Base-by-base conservation (phyloP, 192 early-diverging fungal genomes). In the Coemansia sp. region DNA sequence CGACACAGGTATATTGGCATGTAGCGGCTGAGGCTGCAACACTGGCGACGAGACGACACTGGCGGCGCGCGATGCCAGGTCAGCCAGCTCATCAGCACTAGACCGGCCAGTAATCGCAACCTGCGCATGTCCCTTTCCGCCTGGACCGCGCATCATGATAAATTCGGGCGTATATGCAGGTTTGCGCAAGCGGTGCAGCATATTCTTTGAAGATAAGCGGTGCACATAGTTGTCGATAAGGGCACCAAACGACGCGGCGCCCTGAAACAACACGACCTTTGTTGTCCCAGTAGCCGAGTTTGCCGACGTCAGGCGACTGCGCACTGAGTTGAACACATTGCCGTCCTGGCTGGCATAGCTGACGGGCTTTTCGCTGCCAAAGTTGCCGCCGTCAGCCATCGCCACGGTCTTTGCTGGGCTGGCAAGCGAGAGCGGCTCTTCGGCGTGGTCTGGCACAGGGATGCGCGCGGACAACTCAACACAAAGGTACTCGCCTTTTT, bases 91-190 rank as follows among this genome's bases (percentile, higher is more conserved):
- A 47, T 78, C 75, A 23, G 66, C 67, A 32, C 63, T 75, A 52
- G 73, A 74, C 17, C 79, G 62, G 28, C 80, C 76, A 1, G 85
- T 80, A 61, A 84, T 81, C 6, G 67, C 74, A 40, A 91, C 90
- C 85, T 95, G 94, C 35, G 94, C 94, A 68, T 95, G 92, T 13
- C 93, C 94, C 76, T 92, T 95, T 17, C 92, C 92, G 19, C 90
- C 87, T 9, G 95, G 95, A 8, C 94, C 95, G 35, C 95, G 87
- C 95, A 96, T 96, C 91, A 95, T 94, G 47, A 96, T 89, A 85
- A 94, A 96, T 69, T 96, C 95, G 13, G 90, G 93, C 17, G 92
- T 89, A 23, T 90, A 88, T n/a, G 85, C 78, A 30, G 83, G 79
- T 42, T 85, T 86, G 33, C 84, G 84, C 73, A 91, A 65, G 66